Percentiles rank a stretch among this genome's conserved stretches.
Conservation (phyloP, 2,329 filamentous ascomycete genomes). For the Cladosporium sp. region DNA sequence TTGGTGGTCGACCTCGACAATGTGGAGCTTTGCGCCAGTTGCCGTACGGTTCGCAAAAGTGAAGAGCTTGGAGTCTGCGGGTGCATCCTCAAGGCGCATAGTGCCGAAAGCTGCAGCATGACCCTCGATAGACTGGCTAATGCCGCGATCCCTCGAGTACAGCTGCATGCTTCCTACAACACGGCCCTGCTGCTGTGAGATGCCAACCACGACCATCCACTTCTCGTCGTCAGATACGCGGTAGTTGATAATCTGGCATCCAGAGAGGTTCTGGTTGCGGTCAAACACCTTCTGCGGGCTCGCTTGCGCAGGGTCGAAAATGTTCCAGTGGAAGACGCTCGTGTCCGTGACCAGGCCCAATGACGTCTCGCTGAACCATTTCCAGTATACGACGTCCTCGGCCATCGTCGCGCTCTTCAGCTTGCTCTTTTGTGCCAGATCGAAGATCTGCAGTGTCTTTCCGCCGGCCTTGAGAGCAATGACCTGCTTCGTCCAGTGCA, state of each 20-base stretch:
- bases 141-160: constrained; percentile 91
- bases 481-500: constrained; percentile 96
- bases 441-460: constrained; percentile 95
- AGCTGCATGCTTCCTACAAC: constrained; percentile 97
- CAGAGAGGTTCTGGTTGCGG: constrained; percentile 82
- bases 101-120: constrained; percentile 94
- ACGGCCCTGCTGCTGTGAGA: constrained; percentile 87
- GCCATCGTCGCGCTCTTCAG: constrained; percentile 95
- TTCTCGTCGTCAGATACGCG: constrained; percentile 92
- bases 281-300: constrained; percentile 90
- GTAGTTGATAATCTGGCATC: constrained; percentile 99
- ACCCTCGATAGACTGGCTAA: constrained; percentile 97
- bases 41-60: constrained; percentile 91
- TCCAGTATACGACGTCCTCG: constrained; percentile 98
- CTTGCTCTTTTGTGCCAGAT: constrained; percentile 88
- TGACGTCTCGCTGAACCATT: constrained; percentile 91
- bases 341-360: constrained; percentile 88
- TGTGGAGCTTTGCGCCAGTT: constrained; percentile 89
- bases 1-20: constrained; percentile 95
- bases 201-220: constrained; percentile 98
- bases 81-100: constrained; percentile 81
- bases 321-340: constrained; percentile 96
- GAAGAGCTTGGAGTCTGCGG: constrained; percentile 91
- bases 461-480: constrained; percentile 95
- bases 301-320: constrained; percentile 79